Conservation (phyloP, 2,329 filamentous ascomycete species). For the Hysterium pulicare region DNA sequence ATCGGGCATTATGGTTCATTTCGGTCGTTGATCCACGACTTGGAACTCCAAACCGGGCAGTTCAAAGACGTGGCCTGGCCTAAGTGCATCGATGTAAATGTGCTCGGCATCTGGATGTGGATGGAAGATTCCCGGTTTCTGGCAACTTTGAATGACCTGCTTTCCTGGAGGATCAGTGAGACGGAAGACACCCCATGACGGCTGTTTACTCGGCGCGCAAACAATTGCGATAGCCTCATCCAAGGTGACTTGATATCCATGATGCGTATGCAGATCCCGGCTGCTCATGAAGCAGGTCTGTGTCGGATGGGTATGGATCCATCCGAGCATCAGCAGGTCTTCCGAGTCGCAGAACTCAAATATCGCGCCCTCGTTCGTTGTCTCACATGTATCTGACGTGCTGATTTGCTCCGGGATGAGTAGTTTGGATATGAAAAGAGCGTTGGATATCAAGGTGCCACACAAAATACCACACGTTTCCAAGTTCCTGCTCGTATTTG, state of each 20-base stretch:
- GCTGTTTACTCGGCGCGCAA: constrained; percentile 77
- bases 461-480: constrained; percentile 96
- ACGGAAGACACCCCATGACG: constrained; percentile 85
- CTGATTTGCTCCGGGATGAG: constrained; percentile 88
- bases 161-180: constrained; percentile 91
- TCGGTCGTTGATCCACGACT: constrained; percentile 60
- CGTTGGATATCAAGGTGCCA: constrained; percentile 86
- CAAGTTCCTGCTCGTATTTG: constrained; percentile 76
- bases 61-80: constrained; percentile 58
- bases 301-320: constrained; percentile 97
- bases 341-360: constrained; percentile 87
- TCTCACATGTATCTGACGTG: constrained; percentile 93
- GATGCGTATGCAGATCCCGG: constrained; percentile 87
- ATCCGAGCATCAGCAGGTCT: constrained; percentile 82
- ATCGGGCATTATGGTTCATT: no score
- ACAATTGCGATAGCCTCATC: constrained; percentile 96
- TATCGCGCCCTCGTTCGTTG: constrained; percentile 76
- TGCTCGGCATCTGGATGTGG: constrained; percentile 62
- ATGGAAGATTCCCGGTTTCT: constrained; percentile 78
- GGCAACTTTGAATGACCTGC: constrained; percentile 77
- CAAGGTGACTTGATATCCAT: constrained; percentile 93
- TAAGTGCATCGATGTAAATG: constrained; percentile 70
- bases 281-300: constrained; percentile 99
- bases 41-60: constrained; percentile 58
- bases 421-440: constrained; percentile 83